phyloP scores from a whole-genome alignment of 2,329 filamentous ascomycete genomes.

The Podosphaera fusca region DNA sequence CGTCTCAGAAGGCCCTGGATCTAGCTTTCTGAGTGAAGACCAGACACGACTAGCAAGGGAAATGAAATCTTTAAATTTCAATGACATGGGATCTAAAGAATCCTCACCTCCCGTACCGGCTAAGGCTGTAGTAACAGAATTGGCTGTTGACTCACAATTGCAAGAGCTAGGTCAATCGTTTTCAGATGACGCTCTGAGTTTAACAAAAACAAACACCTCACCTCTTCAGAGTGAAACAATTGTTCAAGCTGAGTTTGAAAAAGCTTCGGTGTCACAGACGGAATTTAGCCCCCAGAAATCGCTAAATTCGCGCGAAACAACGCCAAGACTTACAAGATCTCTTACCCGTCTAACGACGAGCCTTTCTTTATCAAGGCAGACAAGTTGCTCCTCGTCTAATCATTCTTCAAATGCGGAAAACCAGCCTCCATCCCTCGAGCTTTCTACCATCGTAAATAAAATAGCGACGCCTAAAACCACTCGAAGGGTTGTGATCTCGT shows the following conservation, averaged over 20 bases:
- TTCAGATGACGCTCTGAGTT: neutral
- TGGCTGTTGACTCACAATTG: neutral
- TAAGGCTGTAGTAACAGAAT: neutral
- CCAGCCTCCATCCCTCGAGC: slow-evolving; percentile 44
- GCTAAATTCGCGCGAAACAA: neutral
- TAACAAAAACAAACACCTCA: neutral
- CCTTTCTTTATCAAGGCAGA: neutral
- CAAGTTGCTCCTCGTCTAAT: slow-evolving; percentile 28
- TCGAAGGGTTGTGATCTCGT: slow-evolving; percentile 25
- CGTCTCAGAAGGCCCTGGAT: slow-evolving; percentile 1
- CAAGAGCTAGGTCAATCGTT: neutral
- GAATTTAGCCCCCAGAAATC: neutral
- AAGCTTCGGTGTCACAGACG: neutral
- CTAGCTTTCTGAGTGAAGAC: slow-evolving; percentile 1
- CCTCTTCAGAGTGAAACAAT: neutral
- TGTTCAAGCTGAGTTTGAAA: neutral
- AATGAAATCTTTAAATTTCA: slow-evolving; percentile 4
- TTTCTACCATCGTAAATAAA: slow-evolving; percentile 18
- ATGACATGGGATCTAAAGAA: slow-evolving; percentile 6
- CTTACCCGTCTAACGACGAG: neutral
- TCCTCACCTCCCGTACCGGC: slow-evolving; percentile 13
- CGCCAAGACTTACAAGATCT: neutral
- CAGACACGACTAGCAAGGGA: slow-evolving; percentile 1
- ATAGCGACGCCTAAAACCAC: slow-evolving; percentile 7
- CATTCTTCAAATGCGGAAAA: slow-evolving; percentile 68